Conservation (phyloP, 2,329 filamentous ascomycete genomes). For the Teratosphaeria gauchensis region DNA sequence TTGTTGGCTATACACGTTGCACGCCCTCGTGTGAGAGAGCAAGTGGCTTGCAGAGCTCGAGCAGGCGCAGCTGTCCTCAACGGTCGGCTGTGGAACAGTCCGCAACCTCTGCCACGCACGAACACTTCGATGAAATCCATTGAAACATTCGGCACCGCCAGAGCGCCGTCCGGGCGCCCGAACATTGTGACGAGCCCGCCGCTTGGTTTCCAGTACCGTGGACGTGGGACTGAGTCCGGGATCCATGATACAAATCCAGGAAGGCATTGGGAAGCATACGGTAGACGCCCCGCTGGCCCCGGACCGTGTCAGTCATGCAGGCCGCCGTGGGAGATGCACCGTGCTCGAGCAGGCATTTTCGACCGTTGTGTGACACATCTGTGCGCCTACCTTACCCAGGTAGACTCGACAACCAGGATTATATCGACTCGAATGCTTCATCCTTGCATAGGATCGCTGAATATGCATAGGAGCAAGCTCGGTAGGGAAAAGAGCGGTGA, state of each 20-base stretch:
- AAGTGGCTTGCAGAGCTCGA: conserved; percentile 2
- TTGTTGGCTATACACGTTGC: neutral
- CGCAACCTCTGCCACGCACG: neutral
- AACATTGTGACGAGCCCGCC: neutral
- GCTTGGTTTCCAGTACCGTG: neutral
- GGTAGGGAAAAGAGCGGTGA: conserved; percentile 7
- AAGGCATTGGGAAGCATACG: neutral
- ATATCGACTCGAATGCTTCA: neutral
- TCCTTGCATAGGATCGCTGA: conserved; percentile 2
- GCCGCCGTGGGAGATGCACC: neutral
- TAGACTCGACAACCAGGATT: neutral
- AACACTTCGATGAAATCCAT: neutral
- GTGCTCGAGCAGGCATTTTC: conserved; percentile 3
- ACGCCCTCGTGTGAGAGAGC: conserved; percentile 1
- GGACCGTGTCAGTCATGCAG: neutral
- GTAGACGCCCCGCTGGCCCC: neutral
- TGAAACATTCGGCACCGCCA: neutral
- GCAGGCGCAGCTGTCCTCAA: neutral
- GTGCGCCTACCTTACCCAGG: neutral
- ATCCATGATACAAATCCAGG: neutral
- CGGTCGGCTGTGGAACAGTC: neutral
- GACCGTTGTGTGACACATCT: neutral
- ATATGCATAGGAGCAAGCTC: conserved; percentile 1
- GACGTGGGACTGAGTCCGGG: neutral
- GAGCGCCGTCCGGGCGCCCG: neutral